Evolutionary conservation across 1,284 basidiomycete species (phyloP), one percentile per base, ranked within the genome.

Genomic region (Vanrija sp.): DNA sequence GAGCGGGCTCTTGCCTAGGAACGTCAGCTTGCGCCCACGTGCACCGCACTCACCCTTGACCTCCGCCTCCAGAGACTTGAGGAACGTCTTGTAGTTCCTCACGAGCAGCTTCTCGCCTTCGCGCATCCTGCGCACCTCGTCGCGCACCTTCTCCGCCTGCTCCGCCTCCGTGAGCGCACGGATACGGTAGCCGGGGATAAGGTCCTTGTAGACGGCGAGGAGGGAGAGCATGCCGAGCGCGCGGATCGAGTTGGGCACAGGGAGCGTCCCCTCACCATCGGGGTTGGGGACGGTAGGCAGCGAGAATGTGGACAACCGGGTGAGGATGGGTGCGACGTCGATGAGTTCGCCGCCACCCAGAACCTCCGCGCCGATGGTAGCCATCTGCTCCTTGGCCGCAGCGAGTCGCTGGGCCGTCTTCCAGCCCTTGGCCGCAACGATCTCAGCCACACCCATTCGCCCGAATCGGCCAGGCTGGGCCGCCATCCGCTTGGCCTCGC

Each of bases 81-180:
- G 81, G 75, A 90, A 98, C 14, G 81, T 79, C 73, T 96, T 92
- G 76, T 99, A 99, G 38, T 87, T 84, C 48, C 80, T 77, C 19
- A 98, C 88, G 47, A 99, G 81, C n/a, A 93, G 88, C 73, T 98
- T 92, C 73, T 99, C 96, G 82, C 88, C 98, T 69, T 98, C 96
- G 63, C 96, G 83, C 59, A 90, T 86, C 25, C 86, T 82, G 18
- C 87, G 83, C 4, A 98, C 91, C 76, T 93, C 86, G 75, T 98
- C 95, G 70, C 90, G 86, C 53, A 98, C 93, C 73, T 94, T 95
- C 72, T 96, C 93, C 5, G 85, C 79, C 73, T 89, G 89, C 76
- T 99, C 96, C 59, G 84, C 83, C 37, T 93, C 95, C 3, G 90
- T 91, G 31, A 99, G 79, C 15, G 85, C 77, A 49, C 96, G 88